phyloP scores from a whole-genome alignment of 108 stramenopile genomes.

The Fragilariopsis cylindrus region DNA sequence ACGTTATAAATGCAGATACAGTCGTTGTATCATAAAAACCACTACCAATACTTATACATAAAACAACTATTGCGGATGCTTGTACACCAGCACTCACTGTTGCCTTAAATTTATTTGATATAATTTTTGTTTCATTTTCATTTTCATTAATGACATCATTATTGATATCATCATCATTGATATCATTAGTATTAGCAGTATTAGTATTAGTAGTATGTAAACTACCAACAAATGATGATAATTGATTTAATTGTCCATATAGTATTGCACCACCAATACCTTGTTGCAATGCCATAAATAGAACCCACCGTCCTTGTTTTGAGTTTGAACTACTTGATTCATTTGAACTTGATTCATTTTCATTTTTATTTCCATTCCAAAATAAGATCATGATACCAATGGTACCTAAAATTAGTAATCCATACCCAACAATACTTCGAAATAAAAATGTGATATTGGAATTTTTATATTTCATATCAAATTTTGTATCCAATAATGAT shows the following conservation, averaged over 20 bases:
- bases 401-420: constrained; percentile 16
- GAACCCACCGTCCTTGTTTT: neutral
- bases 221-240: constrained; percentile 43
- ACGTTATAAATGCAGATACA: constrained; percentile 5
- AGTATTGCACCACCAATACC: constrained; percentile 39
- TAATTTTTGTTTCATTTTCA: neutral
- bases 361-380: neutral
- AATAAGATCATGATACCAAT: constrained; percentile 5
- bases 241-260: constrained; percentile 48
- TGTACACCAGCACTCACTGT: constrained; percentile 47
- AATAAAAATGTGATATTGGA: constrained; percentile 31
- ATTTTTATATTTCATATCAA: constrained; percentile 17
- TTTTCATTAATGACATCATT: neutral
- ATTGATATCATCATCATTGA: neutral
- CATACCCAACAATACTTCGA: constrained; percentile 36
- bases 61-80: constrained; percentile 40
- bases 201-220: neutral
- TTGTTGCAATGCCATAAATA: constrained; percentile 23
- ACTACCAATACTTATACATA: constrained; percentile 29
- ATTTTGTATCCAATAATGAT: constrained; percentile 33
- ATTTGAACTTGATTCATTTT: neutral
- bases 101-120: constrained; percentile 16
- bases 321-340: neutral
- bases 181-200: neutral
- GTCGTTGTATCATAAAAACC: constrained; percentile 33